A percentile compares a stretch with the other conserved stretches of the same genome.
phyloP scores from a whole-genome alignment of 352 stramenopile genomes.

The Globisporangium alternatum region DNA sequence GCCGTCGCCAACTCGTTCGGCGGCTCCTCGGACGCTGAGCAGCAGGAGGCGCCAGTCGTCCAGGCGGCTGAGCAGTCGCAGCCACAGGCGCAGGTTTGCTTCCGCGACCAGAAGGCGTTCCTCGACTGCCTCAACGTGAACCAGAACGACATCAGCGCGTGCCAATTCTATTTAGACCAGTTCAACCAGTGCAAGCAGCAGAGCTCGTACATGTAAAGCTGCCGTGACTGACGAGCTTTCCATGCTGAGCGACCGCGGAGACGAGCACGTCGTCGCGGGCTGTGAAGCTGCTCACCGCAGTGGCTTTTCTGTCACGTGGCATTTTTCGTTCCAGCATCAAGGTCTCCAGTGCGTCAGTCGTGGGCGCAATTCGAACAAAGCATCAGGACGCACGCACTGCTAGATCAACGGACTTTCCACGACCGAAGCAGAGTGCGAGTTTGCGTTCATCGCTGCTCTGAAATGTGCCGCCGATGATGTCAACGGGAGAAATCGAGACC shows the following conservation, averaged over 20 bases:
- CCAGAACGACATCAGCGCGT: slow-evolving; percentile 84
- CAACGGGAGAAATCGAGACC: neutral
- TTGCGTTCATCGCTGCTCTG: neutral
- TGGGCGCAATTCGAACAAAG: neutral
- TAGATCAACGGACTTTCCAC: neutral
- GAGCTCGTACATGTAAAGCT: slow-evolving; percentile 59
- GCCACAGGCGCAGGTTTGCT: slow-evolving; percentile 54
- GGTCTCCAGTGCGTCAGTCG: neutral
- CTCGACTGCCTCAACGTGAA: slow-evolving; percentile 84
- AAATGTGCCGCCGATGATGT: neutral
- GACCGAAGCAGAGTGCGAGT: neutral
- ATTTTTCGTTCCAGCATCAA: neutral
- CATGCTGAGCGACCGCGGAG: slow-evolving; percentile 4
- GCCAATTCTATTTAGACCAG: slow-evolving; percentile 88
- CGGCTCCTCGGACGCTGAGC: slow-evolving; percentile 26
- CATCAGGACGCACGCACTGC: neutral
- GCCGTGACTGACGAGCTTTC: slow-evolving; percentile 1
- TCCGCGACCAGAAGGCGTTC: slow-evolving; percentile 77
- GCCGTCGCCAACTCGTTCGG: slow-evolving; percentile 74
- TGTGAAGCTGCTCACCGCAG: neutral
- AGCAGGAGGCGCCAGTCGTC: slow-evolving; percentile 23
- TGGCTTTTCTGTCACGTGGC: neutral
- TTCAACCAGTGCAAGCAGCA: slow-evolving; percentile 87
- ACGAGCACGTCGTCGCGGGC: neutral
- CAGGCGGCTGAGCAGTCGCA: slow-evolving; percentile 34